Base-by-base conservation (phyloP, 106 monocot species). In the Amphibolis antarctica region DNA sequence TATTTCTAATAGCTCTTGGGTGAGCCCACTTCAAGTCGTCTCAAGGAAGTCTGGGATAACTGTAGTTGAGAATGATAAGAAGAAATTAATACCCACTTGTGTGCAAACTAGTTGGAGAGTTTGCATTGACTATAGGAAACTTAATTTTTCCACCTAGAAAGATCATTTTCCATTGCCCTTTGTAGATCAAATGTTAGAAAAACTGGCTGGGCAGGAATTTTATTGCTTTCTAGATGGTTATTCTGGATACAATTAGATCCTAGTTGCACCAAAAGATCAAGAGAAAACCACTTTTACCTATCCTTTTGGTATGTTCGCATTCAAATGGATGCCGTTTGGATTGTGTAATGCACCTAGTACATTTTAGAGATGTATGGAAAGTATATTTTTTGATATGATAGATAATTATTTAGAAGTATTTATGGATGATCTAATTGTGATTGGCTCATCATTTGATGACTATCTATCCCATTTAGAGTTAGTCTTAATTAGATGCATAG, bases 301-400 rank as follows among this genome's bases (percentile, higher is more conserved):
- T 15, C 43, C 9, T 0, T 62, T 19, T 62, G 36, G 12, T 1
- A 62, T 12, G 1, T 62, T 62, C 21, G 18, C 62, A 12, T 62
- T 42, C 42, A 13, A 43, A 18, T 1, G 44, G 4, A 62, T 62
- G 42, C 6, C 43, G 9, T 62, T 62, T 62, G 36, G 62, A 2
- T 17, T 43, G 1, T 62, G 44, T 19, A 62, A 62, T 44, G 62
- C 36, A 44, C 17, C 19, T 42, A 18, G 43, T 1, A 42, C n/a
- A 21, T 62, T 62, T 20, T 43, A 62, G 44, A 42, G 44, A 10
- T 43, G 44, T 44, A 62, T 43, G 49, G 19, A 47, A 15, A 27
- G 49, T 28, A 60, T 70, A 19, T 70, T 70, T 36, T 49, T 28
- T 47, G 47, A 70, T 31, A 30, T 70, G 27, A 45, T 60, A 4